Evolutionary conservation across 176 grass and related monocot genomes (phyloP).

Genomic region (Saccharum spontaneum): DNA sequence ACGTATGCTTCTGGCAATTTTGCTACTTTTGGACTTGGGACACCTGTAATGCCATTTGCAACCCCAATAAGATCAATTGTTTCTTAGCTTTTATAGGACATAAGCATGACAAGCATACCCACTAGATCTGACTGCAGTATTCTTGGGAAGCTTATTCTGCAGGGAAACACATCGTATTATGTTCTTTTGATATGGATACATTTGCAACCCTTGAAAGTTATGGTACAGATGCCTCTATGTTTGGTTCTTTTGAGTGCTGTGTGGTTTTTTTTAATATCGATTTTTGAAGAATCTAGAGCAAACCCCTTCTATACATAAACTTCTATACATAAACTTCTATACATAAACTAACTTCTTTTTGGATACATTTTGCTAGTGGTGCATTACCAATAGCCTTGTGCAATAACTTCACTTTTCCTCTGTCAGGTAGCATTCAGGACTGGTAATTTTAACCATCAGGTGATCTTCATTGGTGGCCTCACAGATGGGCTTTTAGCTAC

Average conservation of each 20-base stretch:
- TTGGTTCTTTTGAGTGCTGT: background rate
- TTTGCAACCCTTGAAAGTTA: background rate
- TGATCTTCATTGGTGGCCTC: constrained; percentile 93
- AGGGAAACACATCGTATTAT: background rate
- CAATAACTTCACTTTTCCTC: constrained; percentile 13
- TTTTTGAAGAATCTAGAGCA: background rate
- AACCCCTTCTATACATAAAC: background rate
- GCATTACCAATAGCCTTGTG: background rate
- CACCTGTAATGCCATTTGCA: background rate
- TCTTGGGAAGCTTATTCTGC: background rate
- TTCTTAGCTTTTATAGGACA: background rate
- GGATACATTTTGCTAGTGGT: constrained; percentile 20
- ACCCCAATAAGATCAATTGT: background rate
- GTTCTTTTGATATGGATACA: background rate
- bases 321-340: too few relatives aligned
- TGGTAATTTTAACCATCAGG: constrained; percentile 90
- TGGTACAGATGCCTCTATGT: background rate
- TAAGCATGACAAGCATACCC: background rate
- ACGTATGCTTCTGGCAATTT: background rate
- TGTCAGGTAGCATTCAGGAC: constrained; percentile 87
- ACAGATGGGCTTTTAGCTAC: constrained; percentile 90
- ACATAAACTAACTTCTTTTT: background rate
- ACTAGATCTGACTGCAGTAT: background rate
- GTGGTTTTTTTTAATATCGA: background rate
- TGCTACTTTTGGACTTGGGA: background rate